Percentiles rank a stretch among this genome's conserved stretches.
These are phyloP conservation scores for Maudiozyma serrabonitensis DNA, from an alignment of 805 yeast genomes.

Conservation along the genomic window DNA sequence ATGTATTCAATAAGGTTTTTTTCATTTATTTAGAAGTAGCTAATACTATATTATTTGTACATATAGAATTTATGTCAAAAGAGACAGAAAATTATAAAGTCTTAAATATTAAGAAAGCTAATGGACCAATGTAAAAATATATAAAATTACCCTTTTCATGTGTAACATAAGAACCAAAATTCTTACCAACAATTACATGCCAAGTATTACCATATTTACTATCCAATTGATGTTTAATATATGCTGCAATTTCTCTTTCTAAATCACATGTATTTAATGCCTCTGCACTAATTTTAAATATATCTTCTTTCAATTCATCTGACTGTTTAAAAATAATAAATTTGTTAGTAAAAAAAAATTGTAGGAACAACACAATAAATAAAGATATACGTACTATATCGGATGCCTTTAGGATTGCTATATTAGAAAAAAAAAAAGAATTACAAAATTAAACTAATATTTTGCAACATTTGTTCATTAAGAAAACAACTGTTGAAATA, in stretches of 20 bases:
- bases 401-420: conserved; percentile 25
- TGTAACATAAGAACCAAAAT: conserved; percentile 70
- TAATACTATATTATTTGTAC: no score
- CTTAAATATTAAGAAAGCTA: conserved; percentile 61
- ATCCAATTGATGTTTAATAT: conserved; percentile 56
- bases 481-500: no score
- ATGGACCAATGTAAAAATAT: conserved; percentile 60
- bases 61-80: no score
- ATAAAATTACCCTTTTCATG: conserved; percentile 67
- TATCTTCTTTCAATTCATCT: conserved; percentile 24
- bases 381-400: conserved; percentile 21
- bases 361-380: no score
- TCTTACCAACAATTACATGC: conserved; percentile 76
- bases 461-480: no score
- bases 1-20: no score
- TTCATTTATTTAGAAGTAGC: no score
- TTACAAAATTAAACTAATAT: no score
- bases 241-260: conserved; percentile 50
- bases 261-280: conserved; percentile 16
- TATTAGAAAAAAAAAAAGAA: neutral
- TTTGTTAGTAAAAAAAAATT: neutral
- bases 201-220: conserved; percentile 57
- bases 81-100: conserved; percentile 35
- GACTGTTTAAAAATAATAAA: conserved; percentile 6
- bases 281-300: conserved; percentile 16